Percentiles rank a stretch among this genome's conserved stretches.
Conservation (phyloP, 2,329 filamentous ascomycete genomes). For the Hypomyces perniciosus region DNA sequence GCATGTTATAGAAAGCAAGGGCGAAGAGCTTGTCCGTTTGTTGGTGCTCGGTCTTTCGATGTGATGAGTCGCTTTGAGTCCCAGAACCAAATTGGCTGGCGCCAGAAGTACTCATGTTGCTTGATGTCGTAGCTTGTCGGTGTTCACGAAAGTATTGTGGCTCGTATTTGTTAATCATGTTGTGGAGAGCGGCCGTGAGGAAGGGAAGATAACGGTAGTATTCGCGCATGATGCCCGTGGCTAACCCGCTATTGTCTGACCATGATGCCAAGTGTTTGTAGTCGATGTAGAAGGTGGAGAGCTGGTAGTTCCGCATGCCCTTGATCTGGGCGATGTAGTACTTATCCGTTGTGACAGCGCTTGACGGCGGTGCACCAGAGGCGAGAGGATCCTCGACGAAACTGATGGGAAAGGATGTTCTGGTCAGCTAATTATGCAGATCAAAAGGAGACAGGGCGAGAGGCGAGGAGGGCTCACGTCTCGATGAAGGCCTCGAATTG, state of each 20-base stretch:
- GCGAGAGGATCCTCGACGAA: slow-evolving; percentile 65
- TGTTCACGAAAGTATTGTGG: slow-evolving; percentile 91
- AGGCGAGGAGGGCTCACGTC: slow-evolving; percentile 41
- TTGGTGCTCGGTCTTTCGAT: slow-evolving; percentile 82
- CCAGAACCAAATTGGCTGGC: slow-evolving; percentile 56
- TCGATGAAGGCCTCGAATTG: slow-evolving; percentile 78
- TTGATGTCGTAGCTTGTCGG: slow-evolving; percentile 73
- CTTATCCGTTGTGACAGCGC: slow-evolving; percentile 67
- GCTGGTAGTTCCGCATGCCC: slow-evolving; percentile 63
- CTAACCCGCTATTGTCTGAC: slow-evolving; percentile 67
- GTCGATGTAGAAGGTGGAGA: slow-evolving; percentile 85
- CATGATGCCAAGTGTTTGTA: slow-evolving; percentile 75
- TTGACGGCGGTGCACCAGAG: slow-evolving; percentile 59
- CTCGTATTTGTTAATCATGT: slow-evolving; percentile 90
- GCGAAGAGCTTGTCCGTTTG: slow-evolving; percentile 96
- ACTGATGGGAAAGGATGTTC: slow-evolving; percentile 24
- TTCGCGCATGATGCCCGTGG: slow-evolving; percentile 78
- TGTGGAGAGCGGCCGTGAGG: slow-evolving; percentile 81
- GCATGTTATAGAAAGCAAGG: slow-evolving; percentile 87
- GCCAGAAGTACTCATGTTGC: slow-evolving; percentile 63
- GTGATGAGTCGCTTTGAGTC: slow-evolving; percentile 60
- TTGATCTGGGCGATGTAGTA: slow-evolving; percentile 83
- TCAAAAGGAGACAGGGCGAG: not conserved
- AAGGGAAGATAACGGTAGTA: slow-evolving; percentile 96
- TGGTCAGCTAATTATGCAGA: not conserved